Percentiles rank a stretch among this genome's conserved stretches.
These are phyloP conservation scores for Salmacisia buchloeana DNA, from an alignment of 1,284 basidiomycete genomes.

Conservation along the genomic window DNA sequence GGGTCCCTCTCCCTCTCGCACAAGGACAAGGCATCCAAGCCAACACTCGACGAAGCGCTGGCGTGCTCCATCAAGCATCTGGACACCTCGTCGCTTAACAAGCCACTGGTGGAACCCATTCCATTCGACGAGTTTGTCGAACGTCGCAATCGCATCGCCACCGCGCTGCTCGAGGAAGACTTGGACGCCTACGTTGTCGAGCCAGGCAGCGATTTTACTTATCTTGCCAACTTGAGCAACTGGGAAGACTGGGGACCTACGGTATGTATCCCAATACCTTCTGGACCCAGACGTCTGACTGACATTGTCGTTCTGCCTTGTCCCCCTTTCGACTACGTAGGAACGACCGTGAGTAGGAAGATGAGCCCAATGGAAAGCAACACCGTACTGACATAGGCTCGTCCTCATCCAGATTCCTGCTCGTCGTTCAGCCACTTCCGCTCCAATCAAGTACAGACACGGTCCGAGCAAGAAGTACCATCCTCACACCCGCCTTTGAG, in stretches of 20 bases:
- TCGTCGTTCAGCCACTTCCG: constrained; percentile 60
- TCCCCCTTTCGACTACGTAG: too few species aligned
- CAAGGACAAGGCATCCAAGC: not conserved
- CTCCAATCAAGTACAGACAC: constrained; percentile 27
- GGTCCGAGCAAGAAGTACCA: constrained; percentile 54
- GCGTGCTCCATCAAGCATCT: not conserved
- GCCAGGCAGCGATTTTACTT: not conserved
- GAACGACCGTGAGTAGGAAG: constrained; percentile 3
- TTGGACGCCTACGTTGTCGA: constrained; percentile 2
- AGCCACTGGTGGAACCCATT: constrained; percentile 1
- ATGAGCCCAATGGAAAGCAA: too few species aligned
- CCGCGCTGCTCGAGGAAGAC: not conserved
- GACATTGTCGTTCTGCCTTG: too few species aligned
- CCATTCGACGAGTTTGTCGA: constrained; percentile 5
- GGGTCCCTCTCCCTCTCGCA: not conserved
- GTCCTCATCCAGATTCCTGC: constrained; percentile 70
- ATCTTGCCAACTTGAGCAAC: not conserved
- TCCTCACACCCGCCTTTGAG: constrained; percentile 75
- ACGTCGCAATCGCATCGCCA: not conserved
- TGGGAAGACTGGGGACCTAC: constrained; percentile 6
- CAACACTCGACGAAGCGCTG: not conserved
- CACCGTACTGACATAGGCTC: not conserved
- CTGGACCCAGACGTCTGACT: not conserved
- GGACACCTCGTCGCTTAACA: not conserved
- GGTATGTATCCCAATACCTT: not conserved